Percentiles rank a stretch among this genome's conserved stretches.
phyloP scores from a whole-genome alignment of 495 filamentous ascomycete species.

The Pseudevernia furfuracea region DNA sequence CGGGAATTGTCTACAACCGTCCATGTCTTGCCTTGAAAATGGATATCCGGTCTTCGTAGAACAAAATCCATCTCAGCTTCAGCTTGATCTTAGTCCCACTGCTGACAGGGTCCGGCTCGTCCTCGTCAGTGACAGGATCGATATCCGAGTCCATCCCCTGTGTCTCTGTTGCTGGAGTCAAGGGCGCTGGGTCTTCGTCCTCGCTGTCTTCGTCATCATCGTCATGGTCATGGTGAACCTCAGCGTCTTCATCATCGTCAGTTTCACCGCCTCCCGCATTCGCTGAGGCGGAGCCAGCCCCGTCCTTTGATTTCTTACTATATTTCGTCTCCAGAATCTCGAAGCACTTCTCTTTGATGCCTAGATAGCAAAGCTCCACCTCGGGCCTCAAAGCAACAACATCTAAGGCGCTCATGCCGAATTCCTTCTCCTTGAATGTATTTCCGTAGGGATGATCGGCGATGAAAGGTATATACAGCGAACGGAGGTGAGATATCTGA shows the following conservation, averaged over 20 bases:
- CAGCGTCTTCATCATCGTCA: slow-evolving; percentile 39
- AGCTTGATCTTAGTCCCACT: slow-evolving; percentile 47
- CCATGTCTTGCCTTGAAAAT: slow-evolving; percentile 77
- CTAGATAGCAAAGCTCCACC: slow-evolving; percentile 74
- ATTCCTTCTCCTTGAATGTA: slow-evolving; percentile 55
- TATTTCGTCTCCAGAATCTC: slow-evolving; percentile 67
- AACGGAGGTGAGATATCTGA: slow-evolving; percentile 63
- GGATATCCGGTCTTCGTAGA: slow-evolving; percentile 81
- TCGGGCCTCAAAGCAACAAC: slow-evolving; percentile 82
- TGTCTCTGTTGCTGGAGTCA: slow-evolving; percentile 15
- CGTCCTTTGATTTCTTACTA: slow-evolving; percentile 35
- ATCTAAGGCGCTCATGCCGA: slow-evolving; percentile 78
- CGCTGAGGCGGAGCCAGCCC: slow-evolving; percentile 23
- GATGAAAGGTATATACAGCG: slow-evolving; percentile 72
- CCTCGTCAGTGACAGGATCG: slow-evolving; percentile 42
- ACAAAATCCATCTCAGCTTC: slow-evolving; percentile 73
- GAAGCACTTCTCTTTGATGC: slow-evolving; percentile 76
- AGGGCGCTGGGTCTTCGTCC: slow-evolving; percentile 29
- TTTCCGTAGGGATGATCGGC: slow-evolving; percentile 52
- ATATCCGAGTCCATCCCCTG: slow-evolving; percentile 39
- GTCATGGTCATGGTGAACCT: slow-evolving; percentile 38
- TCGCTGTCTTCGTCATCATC: slow-evolving; percentile 42
- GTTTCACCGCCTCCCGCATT: slow-evolving; percentile 30
- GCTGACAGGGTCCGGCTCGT: slow-evolving; percentile 44
- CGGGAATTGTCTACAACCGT: slow-evolving; percentile 41